Evolutionary conservation across 2,329 filamentous ascomycete species (phyloP).

Genomic region (Talaromyces sp.): DNA sequence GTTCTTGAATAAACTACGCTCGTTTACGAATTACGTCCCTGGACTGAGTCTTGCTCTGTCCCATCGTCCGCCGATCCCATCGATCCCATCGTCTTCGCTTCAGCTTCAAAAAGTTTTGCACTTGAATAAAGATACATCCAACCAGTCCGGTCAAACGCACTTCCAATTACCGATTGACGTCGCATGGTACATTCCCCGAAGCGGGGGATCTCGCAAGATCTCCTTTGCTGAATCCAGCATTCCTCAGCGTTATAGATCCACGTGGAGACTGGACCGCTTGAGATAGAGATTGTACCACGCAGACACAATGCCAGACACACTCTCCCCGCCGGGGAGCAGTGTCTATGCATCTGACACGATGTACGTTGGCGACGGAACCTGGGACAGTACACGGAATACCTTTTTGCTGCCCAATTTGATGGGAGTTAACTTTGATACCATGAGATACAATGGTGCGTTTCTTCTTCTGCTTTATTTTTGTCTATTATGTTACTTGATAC

Average conservation of each 20-base stretch:
- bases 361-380: slow-evolving; percentile 62
- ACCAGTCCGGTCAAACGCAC: not conserved
- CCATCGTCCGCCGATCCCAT: not conserved
- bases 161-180: slow-evolving; percentile 11
- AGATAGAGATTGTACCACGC: not conserved
- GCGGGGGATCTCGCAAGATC: slow-evolving; percentile 41
- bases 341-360: slow-evolving; percentile 58
- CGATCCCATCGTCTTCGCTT: not conserved
- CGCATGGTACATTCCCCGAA: slow-evolving; percentile 41
- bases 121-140: not conserved
- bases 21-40: not conserved
- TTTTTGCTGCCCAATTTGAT: slow-evolving; percentile 61
- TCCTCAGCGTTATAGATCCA: slow-evolving; percentile 25
- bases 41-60: not conserved
- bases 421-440: slow-evolving; percentile 61
- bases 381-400: slow-evolving; percentile 57
- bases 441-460: slow-evolving; percentile 59
- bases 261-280: not conserved
- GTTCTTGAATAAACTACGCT: not conserved
- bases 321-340: slow-evolving; percentile 56
- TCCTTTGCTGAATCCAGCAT: slow-evolving; percentile 35
- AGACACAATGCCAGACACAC: slow-evolving; percentile 30
- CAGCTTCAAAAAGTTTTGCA: not conserved
- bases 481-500: not conserved
- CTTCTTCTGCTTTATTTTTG: too few relatives aligned